Percentiles rank a stretch among this genome's conserved stretches.
phyloP scores from a whole-genome alignment of 2,329 filamentous ascomycete species.

The Coleophoma eucalyptorum region DNA sequence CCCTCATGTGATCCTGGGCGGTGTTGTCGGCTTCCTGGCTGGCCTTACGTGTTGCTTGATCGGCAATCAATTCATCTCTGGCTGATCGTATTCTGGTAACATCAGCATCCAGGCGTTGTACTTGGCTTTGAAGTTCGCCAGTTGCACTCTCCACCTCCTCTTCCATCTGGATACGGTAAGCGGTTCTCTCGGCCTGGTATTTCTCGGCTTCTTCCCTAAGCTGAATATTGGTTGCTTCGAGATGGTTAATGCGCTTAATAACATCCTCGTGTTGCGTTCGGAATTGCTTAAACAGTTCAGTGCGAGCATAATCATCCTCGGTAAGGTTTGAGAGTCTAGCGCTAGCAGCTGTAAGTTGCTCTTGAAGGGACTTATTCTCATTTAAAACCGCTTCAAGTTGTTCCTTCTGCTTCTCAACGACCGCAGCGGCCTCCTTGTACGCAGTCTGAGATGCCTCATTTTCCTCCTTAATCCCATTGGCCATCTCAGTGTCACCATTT shows the following conservation, averaged over 20 bases:
- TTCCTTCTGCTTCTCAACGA: constrained; percentile 79
- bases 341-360: constrained; percentile 75
- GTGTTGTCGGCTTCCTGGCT: constrained; percentile 72
- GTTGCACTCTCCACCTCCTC: constrained; percentile 71
- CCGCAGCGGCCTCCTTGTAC: constrained; percentile 73
- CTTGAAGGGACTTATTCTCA: constrained; percentile 70
- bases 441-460: constrained; percentile 69
- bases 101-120: constrained; percentile 78
- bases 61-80: constrained; percentile 81
- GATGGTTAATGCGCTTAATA: constrained; percentile 84
- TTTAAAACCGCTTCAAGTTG: constrained; percentile 76
- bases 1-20: constrained; percentile 70
- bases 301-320: constrained; percentile 91
- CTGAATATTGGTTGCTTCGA: constrained; percentile 85
- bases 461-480: constrained; percentile 53
- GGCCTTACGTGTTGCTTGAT: constrained; percentile 74
- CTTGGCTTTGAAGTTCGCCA: constrained; percentile 75
- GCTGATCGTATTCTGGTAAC: constrained; percentile 79
- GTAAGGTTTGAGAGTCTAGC: constrained; percentile 66
- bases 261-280: constrained; percentile 90
- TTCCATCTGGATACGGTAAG: constrained; percentile 77
- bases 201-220: constrained; percentile 82
- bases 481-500: constrained; percentile 37
- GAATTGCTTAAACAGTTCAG: constrained; percentile 88
- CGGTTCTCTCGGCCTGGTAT: constrained; percentile 77